Base-by-base conservation (phyloP, 306 rosid genomes). In the Inga oerstediana region DNA sequence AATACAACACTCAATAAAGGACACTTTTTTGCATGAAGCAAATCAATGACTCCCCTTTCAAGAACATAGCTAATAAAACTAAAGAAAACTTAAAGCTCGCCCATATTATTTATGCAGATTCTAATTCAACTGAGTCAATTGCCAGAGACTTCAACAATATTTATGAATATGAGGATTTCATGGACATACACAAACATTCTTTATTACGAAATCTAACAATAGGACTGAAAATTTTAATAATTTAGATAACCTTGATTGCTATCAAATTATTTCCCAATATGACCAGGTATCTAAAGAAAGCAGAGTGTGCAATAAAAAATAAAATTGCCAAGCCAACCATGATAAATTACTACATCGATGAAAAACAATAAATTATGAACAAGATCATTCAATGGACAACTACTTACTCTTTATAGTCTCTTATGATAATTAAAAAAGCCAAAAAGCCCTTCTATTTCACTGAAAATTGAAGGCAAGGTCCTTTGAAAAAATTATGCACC, bases 21-120 rank as follows among this genome's bases (percentile, higher is more conserved):
- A 66, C 70, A 51, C 48, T 65, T 74, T 16, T 46, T 58, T 58
- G 64, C 64, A 58, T n/a, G 64, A 58, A 58, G 27, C 30, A 58
- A 58, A 58, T 58, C 24, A 58, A 37, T 35, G 45, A 45, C 37
- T 68, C 58, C 16, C 70, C 79, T 46, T 67, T 17, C 24, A 35
- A 67, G 6, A 35, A 16, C 22, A 67, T 17, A 67, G 73, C 22
- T 17, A 35, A 67, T 67, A 67, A 66, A 66, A 16, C 24, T 16
- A 17, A 10, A 16, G 41, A 65, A 65, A 65, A 35, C 20, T 65
- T 34, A 32, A 65, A 67, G 22, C 24, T 67, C 44, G 0, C 45
- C 62, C 58, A 69, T 19, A 59, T 61, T 75, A 43, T 74, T 74
- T 45, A 69, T 70, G 82, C 79, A 82, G n/a, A 65, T 32, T 65